Conservation (phyloP, 495 filamentous ascomycete species). For the Stereocaulon alpinum region DNA sequence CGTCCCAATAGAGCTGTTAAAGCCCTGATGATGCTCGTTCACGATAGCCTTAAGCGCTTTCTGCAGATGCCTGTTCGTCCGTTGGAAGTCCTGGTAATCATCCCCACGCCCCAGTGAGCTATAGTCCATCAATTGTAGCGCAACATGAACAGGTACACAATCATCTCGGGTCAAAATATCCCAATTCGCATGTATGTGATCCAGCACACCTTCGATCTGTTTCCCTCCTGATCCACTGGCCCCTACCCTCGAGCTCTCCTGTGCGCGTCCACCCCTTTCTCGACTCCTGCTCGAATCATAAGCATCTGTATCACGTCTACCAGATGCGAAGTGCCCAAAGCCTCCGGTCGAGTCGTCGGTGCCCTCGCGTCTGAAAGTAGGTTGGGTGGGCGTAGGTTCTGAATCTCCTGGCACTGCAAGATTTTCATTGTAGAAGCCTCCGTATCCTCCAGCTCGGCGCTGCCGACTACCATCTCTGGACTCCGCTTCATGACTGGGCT, state of each 20-base stretch:
- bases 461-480: slow-evolving; percentile 15
- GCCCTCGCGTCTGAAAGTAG: slow-evolving; percentile 14
- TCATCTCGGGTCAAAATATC: slow-evolving; percentile 77
- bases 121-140: slow-evolving; percentile 83
- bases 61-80: slow-evolving; percentile 75
- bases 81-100: slow-evolving; percentile 72
- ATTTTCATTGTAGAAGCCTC: slow-evolving; percentile 26
- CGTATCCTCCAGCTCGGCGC: slow-evolving; percentile 33
- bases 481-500: slow-evolving; percentile 10
- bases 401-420: slow-evolving; percentile 22
- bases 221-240: slow-evolving; percentile 27
- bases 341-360: slow-evolving; percentile 13
- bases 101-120: slow-evolving; percentile 86
- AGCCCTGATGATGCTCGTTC: slow-evolving; percentile 96
- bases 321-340: slow-evolving; percentile 15
- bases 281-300: slow-evolving; percentile 24
- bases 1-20: slow-evolving; percentile 97
- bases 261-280: slow-evolving; percentile 17
- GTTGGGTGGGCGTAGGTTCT: slow-evolving; percentile 17
- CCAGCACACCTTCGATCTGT: slow-evolving; percentile 45
- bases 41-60: slow-evolving; percentile 89
- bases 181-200: slow-evolving; percentile 78
- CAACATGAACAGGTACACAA: slow-evolving; percentile 85
- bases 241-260: slow-evolving; percentile 20
- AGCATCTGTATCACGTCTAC: slow-evolving; percentile 23